Evolutionary conservation across 164 flowering plant species (phyloP).

Genomic region (Liriodendron chinense): DNA sequence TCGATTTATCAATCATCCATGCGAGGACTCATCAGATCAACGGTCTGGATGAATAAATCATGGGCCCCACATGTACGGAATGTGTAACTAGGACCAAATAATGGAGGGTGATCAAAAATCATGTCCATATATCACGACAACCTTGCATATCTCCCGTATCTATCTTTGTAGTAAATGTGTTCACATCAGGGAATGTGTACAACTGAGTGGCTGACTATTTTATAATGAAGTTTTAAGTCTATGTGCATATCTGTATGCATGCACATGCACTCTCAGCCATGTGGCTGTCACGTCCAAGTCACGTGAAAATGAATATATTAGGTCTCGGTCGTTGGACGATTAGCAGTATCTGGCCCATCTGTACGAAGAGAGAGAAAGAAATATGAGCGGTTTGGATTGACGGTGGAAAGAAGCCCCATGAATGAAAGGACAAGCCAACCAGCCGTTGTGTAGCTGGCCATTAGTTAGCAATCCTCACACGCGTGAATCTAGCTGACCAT

Average conservation of each 20-base stretch:
- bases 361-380: background rate
- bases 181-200: background rate
- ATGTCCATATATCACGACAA: background rate
- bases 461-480: background rate
- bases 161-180: background rate
- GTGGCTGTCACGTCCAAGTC: conserved; percentile 1
- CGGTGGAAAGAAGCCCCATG: background rate
- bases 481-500: background rate
- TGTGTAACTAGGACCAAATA: background rate
- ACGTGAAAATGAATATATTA: background rate
- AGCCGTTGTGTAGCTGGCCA: background rate
- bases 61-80: background rate
- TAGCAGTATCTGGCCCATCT: background rate
- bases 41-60: background rate
- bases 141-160: background rate
- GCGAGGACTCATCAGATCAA: background rate
- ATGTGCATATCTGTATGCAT: background rate
- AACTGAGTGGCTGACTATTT: background rate
- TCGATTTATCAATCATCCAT: background rate
- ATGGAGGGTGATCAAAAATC: background rate
- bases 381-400: background rate
- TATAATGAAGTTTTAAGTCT: background rate
- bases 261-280: background rate
- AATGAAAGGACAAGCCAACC: background rate
- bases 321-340: background rate